Conservation (phyloP, 139 green algal genomes). For the Closterium sp. region DNA sequence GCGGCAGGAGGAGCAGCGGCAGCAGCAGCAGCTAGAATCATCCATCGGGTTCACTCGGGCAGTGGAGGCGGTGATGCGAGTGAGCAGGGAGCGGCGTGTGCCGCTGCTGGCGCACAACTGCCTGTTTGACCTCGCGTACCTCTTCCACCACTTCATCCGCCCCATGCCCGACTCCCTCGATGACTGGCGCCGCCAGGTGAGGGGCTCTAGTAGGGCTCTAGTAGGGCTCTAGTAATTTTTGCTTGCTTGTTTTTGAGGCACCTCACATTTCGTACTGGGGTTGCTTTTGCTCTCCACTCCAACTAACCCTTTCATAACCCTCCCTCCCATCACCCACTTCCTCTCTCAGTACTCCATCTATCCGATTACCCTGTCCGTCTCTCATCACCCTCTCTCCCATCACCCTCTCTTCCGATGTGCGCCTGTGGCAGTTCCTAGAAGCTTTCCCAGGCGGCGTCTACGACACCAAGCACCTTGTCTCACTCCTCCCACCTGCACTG, state of each 20-base stretch:
- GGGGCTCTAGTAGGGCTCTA: neutral
- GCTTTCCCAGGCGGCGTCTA: conserved; percentile 35
- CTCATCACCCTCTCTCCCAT: neutral
- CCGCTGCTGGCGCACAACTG: conserved; percentile 45
- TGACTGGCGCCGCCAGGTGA: conserved; percentile 33
- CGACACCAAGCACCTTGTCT: conserved; percentile 44
- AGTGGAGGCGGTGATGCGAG: neutral
- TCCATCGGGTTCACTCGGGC: conserved; percentile 36
- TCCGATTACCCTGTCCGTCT: neutral
- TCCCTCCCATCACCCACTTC: neutral
- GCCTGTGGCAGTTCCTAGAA: neutral
- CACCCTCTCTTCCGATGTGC: neutral
- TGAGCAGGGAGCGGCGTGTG: neutral
- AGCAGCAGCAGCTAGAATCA: conserved; percentile 27
- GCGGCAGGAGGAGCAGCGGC: neutral
- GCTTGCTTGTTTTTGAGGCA: neutral
- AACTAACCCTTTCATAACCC: neutral
- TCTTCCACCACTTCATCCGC: conserved; percentile 39
- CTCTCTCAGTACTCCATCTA: neutral
- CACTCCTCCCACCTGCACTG: neutral
- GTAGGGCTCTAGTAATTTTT: too few species aligned
- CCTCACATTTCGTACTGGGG: neutral
- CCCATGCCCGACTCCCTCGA: conserved; percentile 33
- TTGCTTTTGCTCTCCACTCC: neutral
- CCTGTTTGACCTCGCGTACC: conserved; percentile 37